A percentile compares a stretch with the other conserved stretches of the same genome.
phyloP scores from a whole-genome alignment of 2,329 filamentous ascomycete species.

The Alternaria conjuncta region DNA sequence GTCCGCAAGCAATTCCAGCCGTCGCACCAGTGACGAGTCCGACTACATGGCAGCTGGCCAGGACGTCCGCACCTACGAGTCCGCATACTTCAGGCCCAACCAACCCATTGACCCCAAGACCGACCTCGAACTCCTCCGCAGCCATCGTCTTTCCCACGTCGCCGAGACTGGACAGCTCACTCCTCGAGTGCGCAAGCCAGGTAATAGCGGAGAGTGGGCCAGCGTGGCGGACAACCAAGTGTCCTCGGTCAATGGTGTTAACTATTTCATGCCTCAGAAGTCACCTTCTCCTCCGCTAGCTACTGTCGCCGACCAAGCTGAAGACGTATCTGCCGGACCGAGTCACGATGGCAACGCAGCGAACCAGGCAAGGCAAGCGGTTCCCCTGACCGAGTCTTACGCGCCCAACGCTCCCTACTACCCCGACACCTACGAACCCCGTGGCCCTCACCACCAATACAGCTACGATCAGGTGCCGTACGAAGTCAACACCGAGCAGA shows the following conservation, averaged over 20 bases:
- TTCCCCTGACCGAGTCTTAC: conserved; percentile 48
- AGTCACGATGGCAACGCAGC: conserved; percentile 32
- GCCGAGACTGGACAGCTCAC: conserved; percentile 59
- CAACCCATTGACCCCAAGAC: conserved; percentile 42
- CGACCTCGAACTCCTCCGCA: conserved; percentile 52
- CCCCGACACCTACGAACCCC: conserved; percentile 46
- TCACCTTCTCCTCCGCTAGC: conserved; percentile 44
- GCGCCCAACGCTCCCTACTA: conserved; percentile 40
- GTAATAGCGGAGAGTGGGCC: conserved; percentile 48
- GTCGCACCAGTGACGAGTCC: conserved; percentile 44
- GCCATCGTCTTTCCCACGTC: conserved; percentile 57
- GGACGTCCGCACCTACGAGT: conserved; percentile 42
- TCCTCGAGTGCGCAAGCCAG: conserved; percentile 48
- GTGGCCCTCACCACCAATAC: conserved; percentile 44
- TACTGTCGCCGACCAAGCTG: conserved; percentile 18
- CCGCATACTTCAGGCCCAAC: conserved; percentile 41
- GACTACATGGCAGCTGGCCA: conserved; percentile 40
- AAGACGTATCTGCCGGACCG: conserved; percentile 21
- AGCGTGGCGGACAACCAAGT: conserved; percentile 42
- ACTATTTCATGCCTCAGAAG: conserved; percentile 48
- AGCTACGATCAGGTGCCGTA: conserved; percentile 45
- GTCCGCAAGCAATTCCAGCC: conserved; percentile 39
- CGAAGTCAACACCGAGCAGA: conserved; percentile 35
- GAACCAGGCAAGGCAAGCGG: conserved; percentile 39
- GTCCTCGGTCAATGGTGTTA: conserved; percentile 43